Evolutionary conservation across 176 grass and related monocot species (phyloP).

Genomic region (Lolium perenne): DNA sequence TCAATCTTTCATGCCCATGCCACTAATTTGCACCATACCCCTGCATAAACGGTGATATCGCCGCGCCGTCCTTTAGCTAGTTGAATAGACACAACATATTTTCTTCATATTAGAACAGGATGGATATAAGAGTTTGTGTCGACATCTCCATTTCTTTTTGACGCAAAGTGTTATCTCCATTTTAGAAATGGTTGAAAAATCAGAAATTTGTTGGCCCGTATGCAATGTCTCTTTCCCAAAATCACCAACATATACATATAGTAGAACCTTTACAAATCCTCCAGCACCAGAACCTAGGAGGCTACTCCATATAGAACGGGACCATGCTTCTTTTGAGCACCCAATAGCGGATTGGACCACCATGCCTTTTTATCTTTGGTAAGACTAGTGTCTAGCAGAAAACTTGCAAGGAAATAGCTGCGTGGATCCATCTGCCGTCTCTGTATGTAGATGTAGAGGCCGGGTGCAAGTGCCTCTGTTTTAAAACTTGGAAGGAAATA

Average conservation of each 20-base stretch:
- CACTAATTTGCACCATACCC: background rate
- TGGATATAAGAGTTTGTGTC: background rate
- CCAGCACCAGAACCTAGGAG: conserved; percentile 49
- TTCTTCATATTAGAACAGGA: background rate
- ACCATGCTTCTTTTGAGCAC: conserved; percentile 53
- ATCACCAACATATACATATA: conserved; percentile 15
- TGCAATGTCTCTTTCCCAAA: conserved; percentile 28
- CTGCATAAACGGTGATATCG: background rate
- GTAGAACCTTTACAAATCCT: conserved; percentile 47
- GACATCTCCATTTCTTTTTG: background rate
- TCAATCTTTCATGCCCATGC: background rate
- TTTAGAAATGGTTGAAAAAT: conserved; percentile 2
- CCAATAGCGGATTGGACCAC: conserved; percentile 51
- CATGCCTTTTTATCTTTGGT: conserved; percentile 53
- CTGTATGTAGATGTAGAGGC: background rate
- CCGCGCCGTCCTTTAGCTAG: background rate
- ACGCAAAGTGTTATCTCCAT: background rate
- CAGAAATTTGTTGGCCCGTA: background rate
- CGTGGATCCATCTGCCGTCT: background rate
- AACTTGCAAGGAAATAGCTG: background rate
- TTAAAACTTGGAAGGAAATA: too few species aligned
- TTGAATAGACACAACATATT: background rate
- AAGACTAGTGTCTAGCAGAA: background rate
- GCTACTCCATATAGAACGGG: conserved; percentile 53
- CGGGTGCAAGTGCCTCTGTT: too few species aligned